These are phyloP conservation scores for Fusarium brevicatenulatum DNA, from an alignment of 2,329 filamentous ascomycete genomes.

Conservation along the genomic window DNA sequence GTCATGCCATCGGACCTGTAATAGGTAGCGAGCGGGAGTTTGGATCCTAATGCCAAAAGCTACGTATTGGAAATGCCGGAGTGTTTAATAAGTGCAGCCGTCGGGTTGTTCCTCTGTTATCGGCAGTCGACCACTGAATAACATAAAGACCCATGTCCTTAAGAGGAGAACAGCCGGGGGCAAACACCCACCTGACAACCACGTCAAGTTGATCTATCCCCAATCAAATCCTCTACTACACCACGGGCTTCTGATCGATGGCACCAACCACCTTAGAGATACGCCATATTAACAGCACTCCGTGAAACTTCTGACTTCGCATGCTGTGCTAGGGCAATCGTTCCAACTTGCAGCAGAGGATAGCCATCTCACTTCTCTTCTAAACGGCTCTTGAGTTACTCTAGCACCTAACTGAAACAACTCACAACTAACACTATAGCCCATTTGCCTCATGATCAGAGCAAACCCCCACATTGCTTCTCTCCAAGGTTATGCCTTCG, in stretches of 20 bases:
- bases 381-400: not conserved
- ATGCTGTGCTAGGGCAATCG: not conserved
- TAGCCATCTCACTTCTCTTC: not conserved
- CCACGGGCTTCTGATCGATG: conserved; percentile 2
- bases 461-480: conserved; percentile 28
- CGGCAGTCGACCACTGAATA: conserved; percentile 3
- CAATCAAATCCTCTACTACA: conserved; percentile 6
- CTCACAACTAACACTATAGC: not conserved
- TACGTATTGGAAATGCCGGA: not conserved
- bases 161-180: conserved; percentile 5
- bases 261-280: not conserved
- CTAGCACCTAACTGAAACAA: not conserved
- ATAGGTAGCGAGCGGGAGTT: not conserved
- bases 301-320: not conserved
- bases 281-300: not conserved
- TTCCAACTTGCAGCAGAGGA: not conserved
- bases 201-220: conserved; percentile 9
- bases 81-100: not conserved
- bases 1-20: not conserved
- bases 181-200: conserved; percentile 12
- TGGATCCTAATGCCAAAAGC: not conserved
- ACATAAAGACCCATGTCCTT: conserved; percentile 16
- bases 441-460: conserved; percentile 5
- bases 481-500: conserved; percentile 24
- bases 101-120: not conserved